phyloP scores from a whole-genome alignment of 345 rosid genomes.

The Syzygium aromaticum region DNA sequence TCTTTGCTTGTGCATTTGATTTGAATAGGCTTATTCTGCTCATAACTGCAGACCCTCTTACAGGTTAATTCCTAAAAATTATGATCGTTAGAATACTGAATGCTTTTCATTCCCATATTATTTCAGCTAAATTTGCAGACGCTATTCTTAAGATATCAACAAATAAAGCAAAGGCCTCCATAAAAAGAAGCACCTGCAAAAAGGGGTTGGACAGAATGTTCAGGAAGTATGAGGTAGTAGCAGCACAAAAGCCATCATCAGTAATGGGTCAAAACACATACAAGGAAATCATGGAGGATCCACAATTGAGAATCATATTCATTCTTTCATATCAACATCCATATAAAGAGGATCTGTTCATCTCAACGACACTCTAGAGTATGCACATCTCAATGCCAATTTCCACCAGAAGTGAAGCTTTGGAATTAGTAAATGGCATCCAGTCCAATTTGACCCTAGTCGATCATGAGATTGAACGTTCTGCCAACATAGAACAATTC shows the following conservation, averaged over 20 bases:
- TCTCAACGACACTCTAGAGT: background rate
- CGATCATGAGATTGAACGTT: background rate
- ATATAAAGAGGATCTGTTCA: background rate
- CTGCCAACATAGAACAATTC: background rate
- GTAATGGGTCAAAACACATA: background rate
- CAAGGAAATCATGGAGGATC: background rate
- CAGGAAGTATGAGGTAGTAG: background rate
- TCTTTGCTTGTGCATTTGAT: background rate
- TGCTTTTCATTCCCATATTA: background rate
- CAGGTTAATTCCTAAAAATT: background rate
- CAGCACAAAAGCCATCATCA: background rate
- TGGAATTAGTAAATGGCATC: background rate
- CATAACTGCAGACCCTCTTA: background rate
- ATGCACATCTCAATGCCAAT: background rate
- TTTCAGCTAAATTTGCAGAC: background rate
- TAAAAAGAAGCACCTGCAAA: background rate
- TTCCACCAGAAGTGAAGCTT: background rate
- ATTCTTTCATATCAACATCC: background rate
- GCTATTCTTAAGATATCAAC: background rate
- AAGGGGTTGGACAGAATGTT: background rate
- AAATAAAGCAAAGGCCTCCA: background rate
- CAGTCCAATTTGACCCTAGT: background rate
- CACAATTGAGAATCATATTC: background rate
- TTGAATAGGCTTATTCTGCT: background rate
- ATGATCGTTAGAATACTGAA: background rate